Evolutionary conservation across 257 asterid genomes (phyloP).

Genomic region (Jacaranda mimosifolia): DNA sequence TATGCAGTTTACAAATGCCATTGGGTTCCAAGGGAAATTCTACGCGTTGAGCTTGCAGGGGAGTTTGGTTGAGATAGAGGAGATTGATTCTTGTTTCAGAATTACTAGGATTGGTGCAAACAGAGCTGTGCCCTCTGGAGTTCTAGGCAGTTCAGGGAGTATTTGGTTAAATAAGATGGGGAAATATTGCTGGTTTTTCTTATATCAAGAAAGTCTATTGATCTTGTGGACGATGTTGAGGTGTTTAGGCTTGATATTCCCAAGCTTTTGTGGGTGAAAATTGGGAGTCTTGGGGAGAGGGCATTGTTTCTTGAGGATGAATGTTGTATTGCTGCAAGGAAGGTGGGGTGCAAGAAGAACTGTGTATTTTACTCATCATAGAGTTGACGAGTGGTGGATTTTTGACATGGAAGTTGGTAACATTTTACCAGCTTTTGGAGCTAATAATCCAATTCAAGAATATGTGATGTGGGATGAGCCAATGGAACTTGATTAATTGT

Average conservation of each 20-base stretch:
- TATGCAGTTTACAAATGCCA: too few species aligned
- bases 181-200: slow-evolving; percentile 43
- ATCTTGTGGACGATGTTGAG: too few species aligned
- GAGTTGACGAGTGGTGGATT: slow-evolving; percentile 26
- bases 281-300: slow-evolving; percentile 32
- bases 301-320: slow-evolving; percentile 33
- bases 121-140: slow-evolving; percentile 40
- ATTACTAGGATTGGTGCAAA: slow-evolving; percentile 36
- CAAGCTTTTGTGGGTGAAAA: too few species aligned
- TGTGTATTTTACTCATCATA: slow-evolving; percentile 31
- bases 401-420: slow-evolving; percentile 28
- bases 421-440: slow-evolving; percentile 2
- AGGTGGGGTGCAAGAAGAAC: slow-evolving; percentile 29
- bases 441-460: not conserved
- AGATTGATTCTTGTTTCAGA: slow-evolving; percentile 27
- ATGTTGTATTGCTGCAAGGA: slow-evolving; percentile 23
- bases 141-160: slow-evolving; percentile 45
- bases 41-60: too few species aligned
- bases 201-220: too few species aligned
- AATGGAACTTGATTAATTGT: not conserved
- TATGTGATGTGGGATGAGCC: not conserved
- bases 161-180: slow-evolving; percentile 44
- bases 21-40: too few species aligned
- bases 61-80: too few species aligned
- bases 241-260: too few species aligned